Evolutionary conservation across 1,284 basidiomycete genomes (phyloP).

Genomic region (Moesziomyces parantarcticus): DNA sequence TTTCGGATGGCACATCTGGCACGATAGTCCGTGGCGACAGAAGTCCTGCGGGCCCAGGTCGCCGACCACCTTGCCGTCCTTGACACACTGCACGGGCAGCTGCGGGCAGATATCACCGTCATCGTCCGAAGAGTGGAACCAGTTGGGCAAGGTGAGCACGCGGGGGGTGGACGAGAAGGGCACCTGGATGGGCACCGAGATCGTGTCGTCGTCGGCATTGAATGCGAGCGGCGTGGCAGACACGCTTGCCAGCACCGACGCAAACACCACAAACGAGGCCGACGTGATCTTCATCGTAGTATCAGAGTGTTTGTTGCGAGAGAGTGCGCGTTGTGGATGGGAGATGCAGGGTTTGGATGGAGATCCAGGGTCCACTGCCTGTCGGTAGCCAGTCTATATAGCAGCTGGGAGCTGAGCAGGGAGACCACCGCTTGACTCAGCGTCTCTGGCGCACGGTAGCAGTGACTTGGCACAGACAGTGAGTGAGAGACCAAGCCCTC

Average conservation of each 20-base stretch:
- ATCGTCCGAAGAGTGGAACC: conserved; percentile 30
- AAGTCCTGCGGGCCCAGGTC: conserved; percentile 45
- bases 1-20: conserved; percentile 34
- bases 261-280: conserved; percentile 20
- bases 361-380: no score
- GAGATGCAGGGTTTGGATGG: neutral
- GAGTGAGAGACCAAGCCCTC: no score
- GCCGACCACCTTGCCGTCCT: conserved; percentile 47
- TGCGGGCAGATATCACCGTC: conserved; percentile 45
- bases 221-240: conserved; percentile 28
- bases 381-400: no score
- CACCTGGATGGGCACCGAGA: conserved; percentile 49
- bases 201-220: conserved; percentile 34
- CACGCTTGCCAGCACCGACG: conserved; percentile 13
- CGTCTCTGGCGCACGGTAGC: no score
- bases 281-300: conserved; percentile 36
- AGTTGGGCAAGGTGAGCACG: conserved; percentile 43
- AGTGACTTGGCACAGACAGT: no score
- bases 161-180: conserved; percentile 33
- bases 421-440: no score
- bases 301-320: neutral
- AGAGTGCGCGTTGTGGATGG: conserved; percentile 1
- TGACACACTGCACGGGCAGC: conserved; percentile 37
- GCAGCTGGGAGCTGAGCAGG: no score
- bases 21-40: conserved; percentile 30